Conservation (phyloP, 257 asterid genomes). For the Striga asiatica region DNA sequence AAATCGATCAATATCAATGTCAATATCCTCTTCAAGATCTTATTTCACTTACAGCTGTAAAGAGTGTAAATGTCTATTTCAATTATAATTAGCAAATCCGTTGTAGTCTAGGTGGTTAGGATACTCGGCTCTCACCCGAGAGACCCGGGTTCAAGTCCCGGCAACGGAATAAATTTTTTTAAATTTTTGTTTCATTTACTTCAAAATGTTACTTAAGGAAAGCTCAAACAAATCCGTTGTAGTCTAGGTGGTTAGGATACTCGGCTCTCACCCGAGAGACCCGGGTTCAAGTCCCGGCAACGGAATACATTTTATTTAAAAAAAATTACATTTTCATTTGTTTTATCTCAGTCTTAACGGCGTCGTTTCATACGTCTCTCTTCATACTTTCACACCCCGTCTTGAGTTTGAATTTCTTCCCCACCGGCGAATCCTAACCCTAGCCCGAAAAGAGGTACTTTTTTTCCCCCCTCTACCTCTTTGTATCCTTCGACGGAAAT, state of each 20-base stretch:
- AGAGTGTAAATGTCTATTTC: too few species aligned
- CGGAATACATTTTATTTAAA: slow-evolving; percentile 51
- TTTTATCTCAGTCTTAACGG: neutral
- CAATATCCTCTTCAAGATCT: too few species aligned
- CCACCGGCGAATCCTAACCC: slow-evolving; percentile 12
- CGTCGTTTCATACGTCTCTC: neutral
- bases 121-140: slow-evolving; percentile 99
- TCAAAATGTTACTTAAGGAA: too few species aligned
- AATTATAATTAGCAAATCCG: slow-evolving; percentile 29
- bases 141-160: slow-evolving; percentile 99
- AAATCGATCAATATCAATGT: too few species aligned
- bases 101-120: slow-evolving; percentile 98
- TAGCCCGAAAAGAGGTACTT: neutral
- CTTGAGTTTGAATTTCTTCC: slow-evolving; percentile 3
- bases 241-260: slow-evolving; percentile 97
- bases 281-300: slow-evolving; percentile 99
- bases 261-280: slow-evolving; percentile 99
- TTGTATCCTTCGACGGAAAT: neutral
- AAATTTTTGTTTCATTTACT: neutral
- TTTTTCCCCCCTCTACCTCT: neutral
- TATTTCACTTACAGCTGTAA: too few species aligned
- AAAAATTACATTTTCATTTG: neutral
- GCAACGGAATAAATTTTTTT: slow-evolving; percentile 56
- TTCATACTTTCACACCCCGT: neutral
- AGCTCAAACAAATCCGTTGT: slow-evolving; percentile 78